Conservation (phyloP, 2,329 filamentous ascomycete species). For the Ilyonectria destructans region DNA sequence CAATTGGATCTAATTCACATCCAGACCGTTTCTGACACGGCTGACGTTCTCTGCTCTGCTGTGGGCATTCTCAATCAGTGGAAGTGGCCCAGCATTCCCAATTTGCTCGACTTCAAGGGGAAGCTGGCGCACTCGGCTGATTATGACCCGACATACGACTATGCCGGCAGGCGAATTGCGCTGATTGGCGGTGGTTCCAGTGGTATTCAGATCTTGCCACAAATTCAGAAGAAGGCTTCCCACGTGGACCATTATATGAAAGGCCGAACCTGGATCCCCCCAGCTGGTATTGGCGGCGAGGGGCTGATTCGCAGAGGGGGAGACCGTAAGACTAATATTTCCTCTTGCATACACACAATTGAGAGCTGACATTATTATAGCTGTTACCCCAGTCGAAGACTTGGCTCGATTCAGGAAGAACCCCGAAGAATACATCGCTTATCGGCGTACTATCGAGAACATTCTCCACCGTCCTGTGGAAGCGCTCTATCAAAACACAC, state of each 20-base stretch:
- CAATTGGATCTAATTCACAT: neutral
- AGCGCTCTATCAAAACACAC: conserved; percentile 8
- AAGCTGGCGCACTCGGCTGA: conserved; percentile 61
- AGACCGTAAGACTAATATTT: conserved; percentile 6
- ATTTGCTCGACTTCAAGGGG: conserved; percentile 63
- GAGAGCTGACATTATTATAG: neutral
- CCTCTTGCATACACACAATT: neutral
- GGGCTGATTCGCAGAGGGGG: conserved; percentile 1
- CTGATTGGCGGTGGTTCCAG: conserved; percentile 55
- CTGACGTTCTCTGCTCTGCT: conserved; percentile 61
- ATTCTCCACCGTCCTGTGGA: conserved; percentile 5
- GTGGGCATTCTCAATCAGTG: conserved; percentile 67
- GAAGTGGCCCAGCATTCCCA: conserved; percentile 64
- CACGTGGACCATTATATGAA: conserved; percentile 16
- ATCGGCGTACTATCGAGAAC: neutral
- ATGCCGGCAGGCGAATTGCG: conserved; percentile 48
- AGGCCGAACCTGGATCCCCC: conserved; percentile 16
- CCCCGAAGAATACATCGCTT: conserved; percentile 2
- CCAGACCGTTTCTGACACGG: conserved; percentile 14
- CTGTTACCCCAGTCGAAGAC: conserved; percentile 3
- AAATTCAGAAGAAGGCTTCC: conserved; percentile 14
- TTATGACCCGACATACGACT: conserved; percentile 55
- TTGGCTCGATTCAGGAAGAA: conserved; percentile 2
- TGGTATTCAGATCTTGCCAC: conserved; percentile 53
- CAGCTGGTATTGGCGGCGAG: conserved; percentile 8